These are phyloP conservation scores for Pochonia chlamydosporia DNA, from an alignment of 2,329 filamentous ascomycete genomes.

Conservation along the genomic window DNA sequence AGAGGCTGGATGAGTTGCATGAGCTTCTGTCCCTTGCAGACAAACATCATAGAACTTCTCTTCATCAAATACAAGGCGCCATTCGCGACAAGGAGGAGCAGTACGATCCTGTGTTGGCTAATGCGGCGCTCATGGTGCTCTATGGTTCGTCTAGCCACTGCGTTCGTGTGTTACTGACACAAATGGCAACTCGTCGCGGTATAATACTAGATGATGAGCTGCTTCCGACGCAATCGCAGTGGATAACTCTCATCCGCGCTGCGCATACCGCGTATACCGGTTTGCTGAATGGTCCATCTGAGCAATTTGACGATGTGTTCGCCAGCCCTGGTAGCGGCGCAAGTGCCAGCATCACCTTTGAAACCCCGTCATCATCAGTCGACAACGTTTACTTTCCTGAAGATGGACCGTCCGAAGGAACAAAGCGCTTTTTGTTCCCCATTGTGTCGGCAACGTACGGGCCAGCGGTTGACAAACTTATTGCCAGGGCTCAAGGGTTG, in stretches of 20 bases:
- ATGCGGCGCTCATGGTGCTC: constrained; percentile 36
- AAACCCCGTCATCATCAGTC: background rate
- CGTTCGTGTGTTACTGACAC: constrained; percentile 26
- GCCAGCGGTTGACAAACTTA: constrained; percentile 4
- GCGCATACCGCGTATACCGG: constrained; percentile 27
- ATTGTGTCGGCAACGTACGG: constrained; percentile 6
- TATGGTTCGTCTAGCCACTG: constrained; percentile 32
- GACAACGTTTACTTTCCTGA: background rate
- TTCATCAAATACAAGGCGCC: constrained; percentile 28
- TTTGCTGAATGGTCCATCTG: constrained; percentile 16
- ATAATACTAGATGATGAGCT: constrained; percentile 17
- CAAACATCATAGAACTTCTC: constrained; percentile 29
- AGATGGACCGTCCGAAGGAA: constrained; percentile 7
- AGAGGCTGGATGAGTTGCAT: constrained; percentile 5
- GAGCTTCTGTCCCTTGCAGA: constrained; percentile 24
- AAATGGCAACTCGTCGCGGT: constrained; percentile 13
- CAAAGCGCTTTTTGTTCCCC: constrained; percentile 6
- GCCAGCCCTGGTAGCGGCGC: background rate
- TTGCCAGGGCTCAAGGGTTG: constrained; percentile 3
- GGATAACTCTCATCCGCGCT: constrained; percentile 31
- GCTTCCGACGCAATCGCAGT: constrained; percentile 27
- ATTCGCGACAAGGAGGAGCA: constrained; percentile 21
- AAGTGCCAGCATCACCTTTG: background rate
- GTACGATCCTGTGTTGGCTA: constrained; percentile 18
- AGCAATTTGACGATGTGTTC: background rate